phyloP scores from a whole-genome alignment of 768 basidiomycete genomes.

The Rhodocollybia butyracea region DNA sequence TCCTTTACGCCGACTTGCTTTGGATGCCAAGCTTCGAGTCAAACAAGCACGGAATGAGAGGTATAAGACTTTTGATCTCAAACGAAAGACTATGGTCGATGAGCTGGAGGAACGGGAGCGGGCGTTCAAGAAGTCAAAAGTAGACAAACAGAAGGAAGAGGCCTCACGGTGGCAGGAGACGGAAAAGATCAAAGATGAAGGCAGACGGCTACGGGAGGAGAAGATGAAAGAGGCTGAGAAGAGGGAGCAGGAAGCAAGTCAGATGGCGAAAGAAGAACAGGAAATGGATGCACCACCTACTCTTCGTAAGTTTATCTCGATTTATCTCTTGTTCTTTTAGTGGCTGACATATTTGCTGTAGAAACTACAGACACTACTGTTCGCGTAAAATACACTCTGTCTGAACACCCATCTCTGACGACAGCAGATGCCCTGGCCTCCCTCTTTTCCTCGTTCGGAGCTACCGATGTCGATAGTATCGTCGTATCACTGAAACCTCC shows the following conservation, averaged over 20 bases:
- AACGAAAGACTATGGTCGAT: constrained; percentile 70
- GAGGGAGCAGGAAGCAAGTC: constrained; percentile 38
- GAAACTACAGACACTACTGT: constrained; percentile 74
- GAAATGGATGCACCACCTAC: constrained; percentile 55
- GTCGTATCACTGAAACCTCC: constrained; percentile 65
- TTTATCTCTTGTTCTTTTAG: not conserved
- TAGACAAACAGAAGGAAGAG: constrained; percentile 61
- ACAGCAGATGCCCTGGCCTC: constrained; percentile 43
- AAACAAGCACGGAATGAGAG: constrained; percentile 67
- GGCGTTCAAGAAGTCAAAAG: constrained; percentile 67
- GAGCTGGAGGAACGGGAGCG: constrained; percentile 79
- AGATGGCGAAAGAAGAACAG: constrained; percentile 29
- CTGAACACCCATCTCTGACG: constrained; percentile 54
- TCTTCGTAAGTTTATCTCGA: constrained; percentile 37
- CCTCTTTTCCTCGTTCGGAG: constrained; percentile 60
- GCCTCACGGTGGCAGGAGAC: constrained; percentile 54
- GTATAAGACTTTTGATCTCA: constrained; percentile 66
- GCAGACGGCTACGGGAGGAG: constrained; percentile 64
- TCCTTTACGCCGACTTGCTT: constrained; percentile 70
- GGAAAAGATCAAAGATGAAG: constrained; percentile 74
- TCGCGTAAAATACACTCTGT: constrained; percentile 64
- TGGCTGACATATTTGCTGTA: constrained; percentile 18
- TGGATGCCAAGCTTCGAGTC: constrained; percentile 76
- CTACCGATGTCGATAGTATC: constrained; percentile 59
- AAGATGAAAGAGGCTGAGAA: constrained; percentile 50